Evolutionary conservation across 257 asterid genomes (phyloP).

Genomic region (Solanum stenotomum): DNA sequence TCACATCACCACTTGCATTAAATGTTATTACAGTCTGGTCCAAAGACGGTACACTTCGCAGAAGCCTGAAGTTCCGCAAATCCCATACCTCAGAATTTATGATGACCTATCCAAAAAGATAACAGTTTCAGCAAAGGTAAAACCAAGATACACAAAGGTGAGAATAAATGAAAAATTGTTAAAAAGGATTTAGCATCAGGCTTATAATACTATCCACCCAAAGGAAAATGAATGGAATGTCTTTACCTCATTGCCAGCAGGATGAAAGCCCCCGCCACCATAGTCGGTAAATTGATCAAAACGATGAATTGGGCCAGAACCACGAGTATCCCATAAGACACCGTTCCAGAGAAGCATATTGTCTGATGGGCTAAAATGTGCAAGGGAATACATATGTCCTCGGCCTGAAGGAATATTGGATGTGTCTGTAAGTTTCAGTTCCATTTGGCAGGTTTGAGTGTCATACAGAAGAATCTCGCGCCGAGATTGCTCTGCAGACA

Average conservation of each 20-base stretch:
- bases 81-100: slow-evolving; percentile 98
- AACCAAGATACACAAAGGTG: neutral
- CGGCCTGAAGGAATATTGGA: slow-evolving; percentile 49
- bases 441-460: slow-evolving; percentile 54
- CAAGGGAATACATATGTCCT: slow-evolving; percentile 62
- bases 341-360: slow-evolving; percentile 90
- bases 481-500: slow-evolving; percentile 54
- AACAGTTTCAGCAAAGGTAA: neutral
- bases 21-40: slow-evolving; percentile 81
- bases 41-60: slow-evolving; percentile 80
- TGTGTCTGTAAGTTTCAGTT: slow-evolving; percentile 55
- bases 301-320: slow-evolving; percentile 57
- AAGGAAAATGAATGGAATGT: neutral
- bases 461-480: slow-evolving; percentile 86
- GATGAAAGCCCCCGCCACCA: slow-evolving; percentile 99
- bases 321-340: slow-evolving; percentile 90
- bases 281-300: slow-evolving; percentile 85
- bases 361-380: slow-evolving; percentile 83
- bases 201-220: neutral
- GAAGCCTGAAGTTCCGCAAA: slow-evolving; percentile 77
- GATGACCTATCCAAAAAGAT: slow-evolving; percentile 51
- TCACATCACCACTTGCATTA: slow-evolving; percentile 85
- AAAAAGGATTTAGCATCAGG: neutral
- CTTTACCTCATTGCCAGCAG: slow-evolving; percentile 96
- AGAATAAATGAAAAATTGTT: neutral